phyloP scores from a whole-genome alignment of 345 rosid genomes.

The sweet orange (Citrus sinensis) region DVS_A1.0 CM039163.1:16339001-16339500 shows the following conservation, averaged over 20 bases:
- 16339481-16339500: slow-evolving; percentile 96
- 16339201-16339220: background rate
- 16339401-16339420: background rate
- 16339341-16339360: background rate
- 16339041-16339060: too few relatives aligned
- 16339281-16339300: background rate
- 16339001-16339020: too few relatives aligned
- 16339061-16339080: background rate
- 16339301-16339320: background rate
- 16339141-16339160: slow-evolving; percentile 95
- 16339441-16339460: background rate
- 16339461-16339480: slow-evolving; percentile 73
- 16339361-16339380: background rate
- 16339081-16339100: background rate
- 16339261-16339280: background rate
- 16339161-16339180: slow-evolving; percentile 92
- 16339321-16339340: background rate
- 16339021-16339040: too few relatives aligned
- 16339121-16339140: slow-evolving; percentile 81
- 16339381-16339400: background rate
- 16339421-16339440: background rate
- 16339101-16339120: background rate
- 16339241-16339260: background rate
- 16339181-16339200: slow-evolving; percentile 70
- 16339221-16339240: background rate